Conservation (phyloP, 129 eudicot genomes). For the Flaveria trinervia region DNA sequence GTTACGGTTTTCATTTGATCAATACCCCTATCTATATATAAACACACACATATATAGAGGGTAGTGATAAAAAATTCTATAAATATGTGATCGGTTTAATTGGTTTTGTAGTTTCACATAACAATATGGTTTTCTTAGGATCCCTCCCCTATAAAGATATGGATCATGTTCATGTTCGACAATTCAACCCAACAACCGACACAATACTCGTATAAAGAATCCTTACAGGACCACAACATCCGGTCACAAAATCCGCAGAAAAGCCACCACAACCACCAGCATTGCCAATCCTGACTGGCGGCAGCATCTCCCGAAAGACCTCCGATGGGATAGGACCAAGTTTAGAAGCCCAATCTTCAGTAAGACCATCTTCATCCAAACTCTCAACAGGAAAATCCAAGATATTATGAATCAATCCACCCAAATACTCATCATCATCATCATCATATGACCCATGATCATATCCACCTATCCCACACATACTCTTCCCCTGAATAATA, state of each 20-base stretch:
- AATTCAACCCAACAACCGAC: background rate
- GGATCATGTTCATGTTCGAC: background rate
- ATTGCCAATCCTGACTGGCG: slow-evolving; percentile 23
- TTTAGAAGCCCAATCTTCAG: slow-evolving; percentile 52
- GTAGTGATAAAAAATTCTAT: no score
- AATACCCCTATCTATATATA: no score
- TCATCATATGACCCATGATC: slow-evolving; percentile 25
- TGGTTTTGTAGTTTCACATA: no score
- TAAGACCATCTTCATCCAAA: slow-evolving; percentile 53
- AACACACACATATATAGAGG: no score
- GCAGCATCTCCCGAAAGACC: slow-evolving; percentile 29
- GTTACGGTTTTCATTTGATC: no score
- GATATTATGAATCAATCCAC: slow-evolving; percentile 33
- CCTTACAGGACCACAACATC: slow-evolving; percentile 24
- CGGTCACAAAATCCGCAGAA: slow-evolving; percentile 10
- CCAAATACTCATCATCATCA: slow-evolving; percentile 37
- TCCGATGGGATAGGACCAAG: slow-evolving; percentile 65
- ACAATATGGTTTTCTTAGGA: no score
- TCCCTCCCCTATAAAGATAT: background rate
- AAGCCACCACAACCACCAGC: slow-evolving; percentile 11
- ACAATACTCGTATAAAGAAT: background rate
- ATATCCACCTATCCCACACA: slow-evolving; percentile 26
- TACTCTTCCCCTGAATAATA: slow-evolving; percentile 23
- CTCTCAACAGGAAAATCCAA: slow-evolving; percentile 55
- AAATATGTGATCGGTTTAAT: no score